These are phyloP conservation scores for Zasmidium citrigriseum DNA, from an alignment of 2,329 filamentous ascomycete genomes.

Conservation along the genomic window DNA sequence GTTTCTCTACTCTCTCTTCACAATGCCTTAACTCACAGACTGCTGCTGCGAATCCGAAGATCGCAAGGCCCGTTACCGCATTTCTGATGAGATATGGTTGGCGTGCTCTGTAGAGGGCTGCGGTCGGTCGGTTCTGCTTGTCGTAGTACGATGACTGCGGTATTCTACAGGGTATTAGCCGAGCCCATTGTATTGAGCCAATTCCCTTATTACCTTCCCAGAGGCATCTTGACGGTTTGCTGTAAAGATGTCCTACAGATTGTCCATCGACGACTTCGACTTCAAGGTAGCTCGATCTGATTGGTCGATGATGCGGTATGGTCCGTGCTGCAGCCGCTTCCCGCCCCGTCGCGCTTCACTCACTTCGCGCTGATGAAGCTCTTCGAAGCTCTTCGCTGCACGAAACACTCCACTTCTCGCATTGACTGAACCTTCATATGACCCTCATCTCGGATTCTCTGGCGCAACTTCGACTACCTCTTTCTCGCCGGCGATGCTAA, in stretches of 20 bases:
- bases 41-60: conserved; percentile 73
- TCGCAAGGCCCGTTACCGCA: conserved; percentile 72
- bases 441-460: background rate
- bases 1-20: background rate
- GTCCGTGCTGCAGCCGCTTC: background rate
- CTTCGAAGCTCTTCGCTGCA: too few relatives aligned
- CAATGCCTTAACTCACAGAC: conserved; percentile 70
- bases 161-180: conserved; percentile 36
- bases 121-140: conserved; percentile 78
- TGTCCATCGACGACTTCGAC: background rate
- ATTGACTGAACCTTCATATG: background rate
- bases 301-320: too few relatives aligned
- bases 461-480: background rate
- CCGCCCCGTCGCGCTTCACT: too few relatives aligned
- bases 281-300: background rate
- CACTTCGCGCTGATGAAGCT: too few relatives aligned
- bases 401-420: background rate
- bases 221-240: conserved; percentile 20
- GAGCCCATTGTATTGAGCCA: background rate
- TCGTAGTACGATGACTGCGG: conserved; percentile 88
- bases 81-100: conserved; percentile 93
- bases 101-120: conserved; percentile 86
- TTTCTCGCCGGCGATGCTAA: conserved; percentile 14
- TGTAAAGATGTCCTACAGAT: background rate
- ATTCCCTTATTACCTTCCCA: conserved; percentile 21